A percentile compares a stretch with the other conserved stretches of the same genome.
phyloP scores from a whole-genome alignment of 129 eudicot genomes.

The Flaveria linearis region DNA sequence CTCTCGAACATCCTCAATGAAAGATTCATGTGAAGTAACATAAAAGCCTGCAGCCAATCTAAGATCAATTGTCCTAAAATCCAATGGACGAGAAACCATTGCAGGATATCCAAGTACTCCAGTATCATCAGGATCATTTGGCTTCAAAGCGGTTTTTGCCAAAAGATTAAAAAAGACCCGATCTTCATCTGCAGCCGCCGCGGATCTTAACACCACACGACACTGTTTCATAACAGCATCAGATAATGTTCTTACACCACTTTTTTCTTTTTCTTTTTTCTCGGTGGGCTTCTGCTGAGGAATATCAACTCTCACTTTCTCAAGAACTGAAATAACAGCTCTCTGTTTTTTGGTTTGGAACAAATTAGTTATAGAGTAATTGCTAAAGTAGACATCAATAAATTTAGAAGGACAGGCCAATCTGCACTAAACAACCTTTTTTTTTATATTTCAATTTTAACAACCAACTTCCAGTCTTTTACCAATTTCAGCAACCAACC shows the following conservation, averaged over 20 bases:
- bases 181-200: constrained; percentile 72
- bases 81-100: constrained; percentile 94
- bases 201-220: constrained; percentile 71
- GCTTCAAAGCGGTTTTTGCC: constrained; percentile 57
- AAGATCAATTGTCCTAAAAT: constrained; percentile 85
- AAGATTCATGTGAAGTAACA: constrained; percentile 84
- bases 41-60: constrained; percentile 85
- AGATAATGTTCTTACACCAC: constrained; percentile 39
- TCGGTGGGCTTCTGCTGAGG: constrained; percentile 49
- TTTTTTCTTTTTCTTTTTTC: constrained; percentile 68
- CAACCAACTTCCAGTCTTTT: not conserved
- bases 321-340: constrained; percentile 78
- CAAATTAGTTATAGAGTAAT: constrained; percentile 13
- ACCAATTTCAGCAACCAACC: not conserved
- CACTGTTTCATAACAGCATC: constrained; percentile 80
- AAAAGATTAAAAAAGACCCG: constrained; percentile 76
- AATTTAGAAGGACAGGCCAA: not conserved
- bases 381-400: constrained; percentile 9
- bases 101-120: constrained; percentile 92
- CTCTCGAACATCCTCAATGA: constrained; percentile 91
- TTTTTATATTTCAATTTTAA: not conserved
- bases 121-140: constrained; percentile 77
- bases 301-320: constrained; percentile 46
- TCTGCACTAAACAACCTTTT: not conserved
- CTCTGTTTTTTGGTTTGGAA: constrained; percentile 46